Conservation (phyloP, 1,139 yeast genomes). For the Pichia kudriavzevii region DNA sequence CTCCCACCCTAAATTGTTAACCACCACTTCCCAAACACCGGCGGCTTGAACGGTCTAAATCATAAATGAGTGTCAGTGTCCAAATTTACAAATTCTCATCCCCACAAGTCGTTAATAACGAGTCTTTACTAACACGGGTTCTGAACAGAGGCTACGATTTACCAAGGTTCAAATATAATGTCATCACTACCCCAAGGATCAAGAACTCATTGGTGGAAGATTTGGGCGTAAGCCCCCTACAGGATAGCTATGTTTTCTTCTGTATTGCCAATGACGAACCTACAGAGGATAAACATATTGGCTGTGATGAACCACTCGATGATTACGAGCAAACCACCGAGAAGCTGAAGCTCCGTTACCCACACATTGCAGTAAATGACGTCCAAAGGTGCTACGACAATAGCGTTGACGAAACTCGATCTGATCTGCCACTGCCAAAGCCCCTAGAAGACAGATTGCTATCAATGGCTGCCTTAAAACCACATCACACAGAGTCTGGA, state of each 20-base stretch:
- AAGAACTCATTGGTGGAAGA: slow-evolving; percentile 31
- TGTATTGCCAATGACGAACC: slow-evolving; percentile 15
- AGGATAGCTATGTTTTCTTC: slow-evolving; percentile 14
- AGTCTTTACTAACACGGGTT: slow-evolving; percentile 14
- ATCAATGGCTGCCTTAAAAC: slow-evolving; percentile 42
- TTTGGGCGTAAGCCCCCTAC: slow-evolving; percentile 22
- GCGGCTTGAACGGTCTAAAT: slow-evolving; percentile 1
- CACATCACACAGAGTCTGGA: too few relatives aligned
- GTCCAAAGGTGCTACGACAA: slow-evolving; percentile 2
- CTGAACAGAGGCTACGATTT: slow-evolving; percentile 45
- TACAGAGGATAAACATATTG: background rate
- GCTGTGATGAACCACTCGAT: slow-evolving; percentile 6
- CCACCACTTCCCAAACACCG: too few relatives aligned
- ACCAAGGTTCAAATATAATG: slow-evolving; percentile 35
- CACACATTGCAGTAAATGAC: slow-evolving; percentile 9
- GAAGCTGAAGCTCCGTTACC: slow-evolving; percentile 15
- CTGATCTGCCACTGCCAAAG: slow-evolving; percentile 2
- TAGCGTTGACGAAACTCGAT: background rate
- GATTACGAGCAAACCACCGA: slow-evolving; percentile 27
- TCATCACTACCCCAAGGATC: slow-evolving; percentile 40
- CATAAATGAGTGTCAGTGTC: too few relatives aligned
- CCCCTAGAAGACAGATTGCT: slow-evolving; percentile 22
- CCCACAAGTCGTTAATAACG: slow-evolving; percentile 8
- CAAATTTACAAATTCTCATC: slow-evolving; percentile 10
- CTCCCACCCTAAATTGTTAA: too few relatives aligned